Percentiles rank a stretch among this genome's conserved stretches.
Evolutionary conservation across 805 yeast species (phyloP).

Genomic region (Starmerella stigmatis): DNA sequence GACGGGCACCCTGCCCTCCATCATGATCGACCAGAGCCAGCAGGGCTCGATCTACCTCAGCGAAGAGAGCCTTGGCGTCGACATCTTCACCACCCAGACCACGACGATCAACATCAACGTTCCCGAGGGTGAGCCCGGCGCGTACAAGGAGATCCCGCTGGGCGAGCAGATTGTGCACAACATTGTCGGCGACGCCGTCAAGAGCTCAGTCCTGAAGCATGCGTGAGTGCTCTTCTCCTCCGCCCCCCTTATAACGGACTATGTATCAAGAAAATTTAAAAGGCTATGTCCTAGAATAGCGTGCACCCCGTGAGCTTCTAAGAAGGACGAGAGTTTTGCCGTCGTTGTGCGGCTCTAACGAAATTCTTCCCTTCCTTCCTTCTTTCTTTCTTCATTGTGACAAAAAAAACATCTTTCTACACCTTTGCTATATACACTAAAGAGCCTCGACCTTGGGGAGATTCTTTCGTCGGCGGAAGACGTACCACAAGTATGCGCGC

Average conservation of each 20-base stretch:
- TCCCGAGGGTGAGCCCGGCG: constrained; percentile 57
- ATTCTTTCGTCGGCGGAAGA: constrained; percentile 30
- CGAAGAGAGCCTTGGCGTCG: constrained; percentile 58
- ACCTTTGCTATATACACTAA: background rate
- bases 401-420: no score
- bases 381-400: no score
- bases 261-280: background rate
- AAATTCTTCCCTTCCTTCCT: no score
- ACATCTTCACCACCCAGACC: constrained; percentile 72
- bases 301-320: no score
- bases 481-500: constrained; percentile 88
- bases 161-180: constrained; percentile 88
- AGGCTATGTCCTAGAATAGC: no score
- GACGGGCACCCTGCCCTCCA: constrained; percentile 68
- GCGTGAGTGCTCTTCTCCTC: constrained; percentile 9
- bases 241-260: no score
- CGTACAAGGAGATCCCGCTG: constrained; percentile 67
- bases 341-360: no score
- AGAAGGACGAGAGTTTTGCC: no score
- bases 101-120: constrained; percentile 78
- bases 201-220: constrained; percentile 34
- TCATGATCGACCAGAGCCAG: constrained; percentile 80
- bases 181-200: constrained; percentile 48
- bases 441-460: constrained; percentile 15
- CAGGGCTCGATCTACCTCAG: constrained; percentile 74